Evolutionary conservation across 2,329 filamentous ascomycete genomes (phyloP).

Genomic region (Anthostomella pinea): DNA sequence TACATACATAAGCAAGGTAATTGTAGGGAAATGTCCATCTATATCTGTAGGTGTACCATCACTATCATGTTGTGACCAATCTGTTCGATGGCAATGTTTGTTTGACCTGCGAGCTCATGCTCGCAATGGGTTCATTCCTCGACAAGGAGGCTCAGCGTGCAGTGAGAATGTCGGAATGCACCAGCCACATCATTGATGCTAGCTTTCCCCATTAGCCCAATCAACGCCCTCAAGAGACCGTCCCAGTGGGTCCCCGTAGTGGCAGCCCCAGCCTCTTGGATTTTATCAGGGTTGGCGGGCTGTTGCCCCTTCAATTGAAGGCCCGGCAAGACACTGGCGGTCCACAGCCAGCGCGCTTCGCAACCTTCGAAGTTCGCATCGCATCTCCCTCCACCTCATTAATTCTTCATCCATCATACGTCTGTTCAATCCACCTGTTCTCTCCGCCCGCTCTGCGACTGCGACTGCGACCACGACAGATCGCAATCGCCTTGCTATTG

Average conservation of each 20-base stretch:
- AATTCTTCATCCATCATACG: slow-evolving; percentile 17
- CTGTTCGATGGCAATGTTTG: too few relatives aligned
- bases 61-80: too few relatives aligned
- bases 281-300: too few relatives aligned
- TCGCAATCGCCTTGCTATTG: slow-evolving; percentile 11
- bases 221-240: neutral
- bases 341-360: slow-evolving; percentile 12
- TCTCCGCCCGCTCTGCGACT: slow-evolving; percentile 6
- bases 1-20: too few relatives aligned
- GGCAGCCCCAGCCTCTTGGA: slow-evolving; percentile 21
- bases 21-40: too few relatives aligned
- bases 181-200: too few relatives aligned
- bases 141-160: too few relatives aligned
- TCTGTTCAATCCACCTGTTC: slow-evolving; percentile 15
- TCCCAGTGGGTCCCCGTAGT: neutral
- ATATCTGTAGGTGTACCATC: too few relatives aligned
- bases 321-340: slow-evolving; percentile 16
- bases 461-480: slow-evolving; percentile 9
- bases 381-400: slow-evolving; percentile 16
- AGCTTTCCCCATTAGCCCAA: too few relatives aligned
- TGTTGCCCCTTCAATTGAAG: slow-evolving; percentile 9
- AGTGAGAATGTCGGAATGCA: too few relatives aligned
- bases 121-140: too few relatives aligned
- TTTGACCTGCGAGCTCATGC: too few relatives aligned
- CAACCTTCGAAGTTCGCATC: slow-evolving; percentile 3